These are phyloP conservation scores for Magnusiomyces paraingens DNA, from an alignment of 1,139 yeast species.

Conservation along the genomic window DNA sequence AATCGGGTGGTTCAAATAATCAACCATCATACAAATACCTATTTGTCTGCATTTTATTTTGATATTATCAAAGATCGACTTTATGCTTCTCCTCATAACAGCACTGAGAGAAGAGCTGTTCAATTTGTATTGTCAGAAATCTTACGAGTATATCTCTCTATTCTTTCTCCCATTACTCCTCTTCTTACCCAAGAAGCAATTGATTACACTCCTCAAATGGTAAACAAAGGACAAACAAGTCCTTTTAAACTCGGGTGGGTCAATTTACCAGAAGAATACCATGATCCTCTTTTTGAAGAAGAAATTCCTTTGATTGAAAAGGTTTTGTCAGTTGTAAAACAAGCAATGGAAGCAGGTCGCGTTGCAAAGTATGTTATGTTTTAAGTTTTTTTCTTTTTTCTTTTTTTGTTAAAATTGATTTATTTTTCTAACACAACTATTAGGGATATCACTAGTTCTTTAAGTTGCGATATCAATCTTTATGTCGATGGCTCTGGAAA, in stretches of 20 bases:
- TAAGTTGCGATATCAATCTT: constrained; percentile 52
- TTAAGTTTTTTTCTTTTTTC: constrained; percentile 2
- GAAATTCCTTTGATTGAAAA: constrained; percentile 39
- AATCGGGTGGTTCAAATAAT: constrained; percentile 57
- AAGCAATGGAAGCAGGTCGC: constrained; percentile 44
- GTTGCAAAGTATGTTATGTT: constrained; percentile 31
- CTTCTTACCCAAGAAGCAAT: constrained; percentile 82
- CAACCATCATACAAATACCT: constrained; percentile 66
- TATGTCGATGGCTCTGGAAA: constrained; percentile 21
- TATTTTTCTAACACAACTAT: neutral
- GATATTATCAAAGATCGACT: constrained; percentile 80
- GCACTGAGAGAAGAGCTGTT: constrained; percentile 55
- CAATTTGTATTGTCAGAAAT: constrained; percentile 67
- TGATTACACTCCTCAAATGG: constrained; percentile 44
- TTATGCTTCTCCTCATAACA: constrained; percentile 43
- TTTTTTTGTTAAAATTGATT: constrained; percentile 11
- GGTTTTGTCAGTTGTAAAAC: constrained; percentile 46
- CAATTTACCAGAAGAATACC: constrained; percentile 39
- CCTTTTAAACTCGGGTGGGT: constrained; percentile 49
- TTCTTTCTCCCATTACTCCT: constrained; percentile 79
- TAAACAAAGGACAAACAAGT: constrained; percentile 36
- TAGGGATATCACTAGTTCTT: constrained; percentile 48
- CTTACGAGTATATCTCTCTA: constrained; percentile 53
- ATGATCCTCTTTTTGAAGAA: constrained; percentile 25
- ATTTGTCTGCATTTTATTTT: constrained; percentile 77